A percentile compares a stretch with the other conserved stretches of the same genome.
Conservation (phyloP, 2,329 filamentous ascomycete species). For the Pestalotiopsis sp. region DNA sequence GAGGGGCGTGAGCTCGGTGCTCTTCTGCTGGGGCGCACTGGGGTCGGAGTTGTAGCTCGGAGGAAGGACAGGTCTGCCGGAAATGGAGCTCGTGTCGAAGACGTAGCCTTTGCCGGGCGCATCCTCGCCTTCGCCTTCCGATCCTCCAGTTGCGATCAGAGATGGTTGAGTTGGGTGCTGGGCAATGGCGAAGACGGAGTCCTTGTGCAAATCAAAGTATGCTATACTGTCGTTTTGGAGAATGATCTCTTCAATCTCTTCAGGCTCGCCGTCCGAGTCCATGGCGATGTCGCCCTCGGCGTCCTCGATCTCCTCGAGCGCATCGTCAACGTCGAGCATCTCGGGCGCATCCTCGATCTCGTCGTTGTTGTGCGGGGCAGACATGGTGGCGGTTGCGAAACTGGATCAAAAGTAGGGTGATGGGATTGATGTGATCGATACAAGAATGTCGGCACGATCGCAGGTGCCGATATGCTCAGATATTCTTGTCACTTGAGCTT, state of each 20-base stretch:
- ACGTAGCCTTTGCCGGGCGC: conserved; percentile 81
- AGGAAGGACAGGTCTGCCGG: conserved; percentile 70
- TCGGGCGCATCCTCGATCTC: conserved; percentile 60
- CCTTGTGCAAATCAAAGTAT: conserved; percentile 87
- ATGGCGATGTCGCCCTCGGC: conserved; percentile 73
- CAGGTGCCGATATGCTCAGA: not conserved
- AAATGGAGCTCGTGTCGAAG: conserved; percentile 71
- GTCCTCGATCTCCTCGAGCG: conserved; percentile 67
- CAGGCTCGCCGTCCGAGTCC: conserved; percentile 69
- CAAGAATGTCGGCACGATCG: not conserved
- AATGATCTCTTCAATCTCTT: conserved; percentile 77
- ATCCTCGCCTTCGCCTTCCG: conserved; percentile 59
- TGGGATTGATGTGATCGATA: not conserved
- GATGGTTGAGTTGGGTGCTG: conserved; percentile 81
- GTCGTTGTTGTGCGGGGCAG: conserved; percentile 40
- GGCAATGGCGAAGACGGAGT: conserved; percentile 93
- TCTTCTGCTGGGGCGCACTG: conserved; percentile 50
- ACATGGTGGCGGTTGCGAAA: conserved; percentile 24
- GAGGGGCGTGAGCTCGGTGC: conserved; percentile 63
- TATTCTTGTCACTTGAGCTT: not conserved
- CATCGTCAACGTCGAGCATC: conserved; percentile 77
- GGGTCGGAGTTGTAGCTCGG: conserved; percentile 72
- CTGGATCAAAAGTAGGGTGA: not conserved
- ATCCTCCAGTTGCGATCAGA: conserved; percentile 85
- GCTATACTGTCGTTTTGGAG: conserved; percentile 91